These are phyloP conservation scores for Globisporangium spinosum DNA, from an alignment of 352 stramenopile species.

Conservation along the genomic window DNA sequence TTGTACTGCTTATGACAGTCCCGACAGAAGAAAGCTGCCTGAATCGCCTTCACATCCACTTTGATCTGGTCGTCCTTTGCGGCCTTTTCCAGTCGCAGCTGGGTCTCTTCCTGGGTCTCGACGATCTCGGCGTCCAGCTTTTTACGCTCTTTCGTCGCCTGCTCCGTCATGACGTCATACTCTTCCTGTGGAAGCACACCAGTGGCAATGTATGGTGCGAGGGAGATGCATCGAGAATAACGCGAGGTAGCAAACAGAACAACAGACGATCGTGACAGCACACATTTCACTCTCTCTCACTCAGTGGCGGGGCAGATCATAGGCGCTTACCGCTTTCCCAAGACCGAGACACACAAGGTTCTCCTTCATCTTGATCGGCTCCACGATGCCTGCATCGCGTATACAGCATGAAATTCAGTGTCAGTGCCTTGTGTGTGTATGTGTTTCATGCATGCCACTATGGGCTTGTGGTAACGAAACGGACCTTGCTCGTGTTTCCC, in stretches of 20 bases:
- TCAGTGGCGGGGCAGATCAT: neutral
- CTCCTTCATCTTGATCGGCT: conserved; percentile 58
- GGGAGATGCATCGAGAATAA: neutral
- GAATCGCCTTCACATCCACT: conserved; percentile 37
- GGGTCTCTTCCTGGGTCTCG: conserved; percentile 39
- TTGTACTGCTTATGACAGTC: conserved; percentile 72
- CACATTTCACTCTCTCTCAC: neutral
- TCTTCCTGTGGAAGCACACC: conserved; percentile 30
- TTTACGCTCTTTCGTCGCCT: conserved; percentile 47
- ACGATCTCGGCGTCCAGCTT: conserved; percentile 45
- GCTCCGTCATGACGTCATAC: conserved; percentile 47
- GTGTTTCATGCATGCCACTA: neutral
- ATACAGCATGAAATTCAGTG: neutral
- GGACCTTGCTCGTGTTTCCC: conserved; percentile 47
- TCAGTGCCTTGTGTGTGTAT: neutral
- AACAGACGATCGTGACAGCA: conserved; percentile 18
- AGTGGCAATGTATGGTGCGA: neutral
- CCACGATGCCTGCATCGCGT: conserved; percentile 36
- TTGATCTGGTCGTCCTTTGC: conserved; percentile 26
- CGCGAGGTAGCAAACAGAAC: neutral
- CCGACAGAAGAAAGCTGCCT: conserved; percentile 49
- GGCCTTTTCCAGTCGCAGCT: conserved; percentile 26
- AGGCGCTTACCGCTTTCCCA: conserved; percentile 40
- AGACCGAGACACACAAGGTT: conserved; percentile 56
- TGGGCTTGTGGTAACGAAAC: neutral